Base-by-base conservation (phyloP, 148 eudicot species). In the Polygonum maritimum region DNA sequence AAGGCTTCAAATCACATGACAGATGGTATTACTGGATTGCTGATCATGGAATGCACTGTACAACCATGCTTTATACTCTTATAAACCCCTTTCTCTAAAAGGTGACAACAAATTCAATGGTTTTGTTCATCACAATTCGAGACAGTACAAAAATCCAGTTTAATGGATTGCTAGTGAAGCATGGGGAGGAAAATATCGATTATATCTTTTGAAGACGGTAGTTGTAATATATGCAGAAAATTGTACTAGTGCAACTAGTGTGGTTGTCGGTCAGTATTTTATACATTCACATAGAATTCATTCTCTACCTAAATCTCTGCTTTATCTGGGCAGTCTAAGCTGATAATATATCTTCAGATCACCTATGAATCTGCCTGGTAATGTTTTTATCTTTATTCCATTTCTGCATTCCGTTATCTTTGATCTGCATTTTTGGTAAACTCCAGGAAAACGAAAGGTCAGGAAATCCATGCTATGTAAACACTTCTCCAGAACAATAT, bases 371-470 rank as follows among this genome's bases (percentile, higher is more conserved):
- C 35, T 35, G 39, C 35, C 19, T 71, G 49, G 44, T 14, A 71
- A n/a, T 3, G 11, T 6, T n/a, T 31, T 40, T 11, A 14, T 35
- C 21, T 4, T 48, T 39, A 39, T 40, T 70, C 10, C 21, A 12
- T 70, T 39, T 70, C 31, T 48, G 9, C 57, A 39, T 21, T 48
- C 31, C n/a, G 2, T 54, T 49, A 5, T 58, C 40, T 65, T 65
- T 65, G 18, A 16, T 65, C 71, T 65, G 41, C 18, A 62, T 75
- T 55, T 19, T 7, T 60, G 48, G 14, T 21, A 4, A 14, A 21
- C 48, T 70, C n/a, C 71, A 94, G 97, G 97, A 92, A 76, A 90
- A 86, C 52, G 89, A 81, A 75, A 84, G 83, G 75, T 78, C 75
- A n/a, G 84, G 72, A 73, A 77, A 79, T 80, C 63, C 85, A 58